phyloP scores from a whole-genome alignment of 2,329 filamentous ascomycete species.

The Lachnellula subtilissima region DNA sequence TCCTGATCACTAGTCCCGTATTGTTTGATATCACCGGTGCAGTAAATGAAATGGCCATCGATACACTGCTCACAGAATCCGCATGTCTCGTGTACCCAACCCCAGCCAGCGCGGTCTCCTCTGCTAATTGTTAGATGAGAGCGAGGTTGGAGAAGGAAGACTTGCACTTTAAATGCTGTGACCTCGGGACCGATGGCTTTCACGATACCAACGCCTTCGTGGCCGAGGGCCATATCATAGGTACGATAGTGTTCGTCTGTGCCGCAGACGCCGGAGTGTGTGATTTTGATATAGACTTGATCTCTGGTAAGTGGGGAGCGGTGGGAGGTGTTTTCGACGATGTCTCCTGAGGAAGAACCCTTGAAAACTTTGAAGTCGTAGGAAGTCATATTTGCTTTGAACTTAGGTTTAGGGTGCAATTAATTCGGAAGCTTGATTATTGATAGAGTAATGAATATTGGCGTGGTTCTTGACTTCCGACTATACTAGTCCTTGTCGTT shows the following conservation, averaged over 20 bases:
- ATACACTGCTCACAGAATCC: slow-evolving; percentile 40
- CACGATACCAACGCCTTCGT: slow-evolving; percentile 44
- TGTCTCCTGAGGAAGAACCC: slow-evolving; percentile 50
- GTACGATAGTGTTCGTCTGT: slow-evolving; percentile 42
- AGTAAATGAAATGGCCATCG: slow-evolving; percentile 38
- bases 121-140: slow-evolving; percentile 1
- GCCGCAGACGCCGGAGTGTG: slow-evolving; percentile 60
- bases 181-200: slow-evolving; percentile 35
- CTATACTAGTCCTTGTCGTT: too few relatives aligned
- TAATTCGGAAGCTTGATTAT: too few relatives aligned
- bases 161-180: slow-evolving; percentile 27
- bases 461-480: too few relatives aligned
- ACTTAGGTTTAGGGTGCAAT: too few relatives aligned
- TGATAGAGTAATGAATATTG: too few relatives aligned
- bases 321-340: slow-evolving; percentile 43
- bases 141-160: slow-evolving; percentile 13
- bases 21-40: slow-evolving; percentile 33
- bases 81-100: slow-evolving; percentile 37
- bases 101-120: slow-evolving; percentile 42
- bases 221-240: slow-evolving; percentile 38
- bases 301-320: slow-evolving; percentile 39
- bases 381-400: too few relatives aligned
- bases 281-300: slow-evolving; percentile 56
- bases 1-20: slow-evolving; percentile 41
- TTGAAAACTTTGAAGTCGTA: slow-evolving; percentile 52